Base-by-base conservation (phyloP, 1,139 yeast species). In the Yamadazyma spencermartinsiae region DNA sequence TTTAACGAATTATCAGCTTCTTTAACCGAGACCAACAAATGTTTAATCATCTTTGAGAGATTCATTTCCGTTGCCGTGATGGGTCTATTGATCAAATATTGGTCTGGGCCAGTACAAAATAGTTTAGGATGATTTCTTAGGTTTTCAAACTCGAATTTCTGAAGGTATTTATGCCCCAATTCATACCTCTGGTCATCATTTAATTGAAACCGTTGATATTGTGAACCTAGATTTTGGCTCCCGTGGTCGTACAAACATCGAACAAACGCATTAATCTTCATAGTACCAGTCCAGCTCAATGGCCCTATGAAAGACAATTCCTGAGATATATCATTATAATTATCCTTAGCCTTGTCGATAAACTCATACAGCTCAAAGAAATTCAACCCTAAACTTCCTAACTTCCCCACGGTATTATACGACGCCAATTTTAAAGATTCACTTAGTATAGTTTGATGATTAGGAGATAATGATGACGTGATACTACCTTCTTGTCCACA, bases 11-110 rank as follows among this genome's bases (percentile, higher is more conserved):
- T 11, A 4, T 11, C 26, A 23, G 26, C 26, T 23, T 23, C n/a
- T 7, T 11, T 10, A 4, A 12, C 5, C 9, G 31, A 13, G 6
- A 28, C 13, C 63, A n/a, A 74, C 46, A 4, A 70, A 56, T 19
- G 62, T 44, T 76, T 78, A 71, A 2, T 73, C 45, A 2, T 67
- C 59, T 38, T 61, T 63, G 17, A 28, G 57, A 23, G 5, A 10
- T 16, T 12, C 12, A 28, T 11, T 5, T 23, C 20, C 9, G 6
- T 28, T 11, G 6, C 12, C 16, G 16, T 4, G 3, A 4, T 6
- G 8, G 31, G 12, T 9, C 31, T 12, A 5, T 9, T 4, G 4
- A 28, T 5, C n/a, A 28, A 28, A 28, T 16, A 15, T 16, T 26
- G 29, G 14, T 13, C 14, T 26, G 16, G 14, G 10, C 5, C 5